Evolutionary conservation across 2,329 filamentous ascomycete species (phyloP), one percentile per base, ranked within the genome.

Genomic region (Talaromyces verruculosus): DNA sequence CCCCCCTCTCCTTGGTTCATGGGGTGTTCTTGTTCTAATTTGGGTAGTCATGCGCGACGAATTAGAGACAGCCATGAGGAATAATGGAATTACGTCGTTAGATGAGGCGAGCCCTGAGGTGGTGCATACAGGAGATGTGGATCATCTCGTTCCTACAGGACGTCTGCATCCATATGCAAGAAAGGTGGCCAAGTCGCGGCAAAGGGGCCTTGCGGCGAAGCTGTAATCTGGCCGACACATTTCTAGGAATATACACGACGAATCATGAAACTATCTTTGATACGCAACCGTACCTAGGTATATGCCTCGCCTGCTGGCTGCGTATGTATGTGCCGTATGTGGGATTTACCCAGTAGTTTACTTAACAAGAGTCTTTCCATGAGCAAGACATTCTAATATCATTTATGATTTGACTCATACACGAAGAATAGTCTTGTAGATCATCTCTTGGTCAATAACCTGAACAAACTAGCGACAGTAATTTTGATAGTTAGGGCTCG

Each of bases 121-220:
- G 65, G 76, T 83, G 61, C 79, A 83, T 69, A 82, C 82, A 0
- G 77, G 74, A 2, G 84, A 84, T 71, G 73, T 87, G 25, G 83
- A 86, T 71, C 78, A 82, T 69, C 73, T 84, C 33, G 79, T 86
- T 49, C 81, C 82, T 37, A 69, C 69, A 43, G 74, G 73, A 15
- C 73, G 72, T 25, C 71, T 71, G 25, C 81, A 82, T 71, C 80
- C 80, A 22, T 82, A 82, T 71, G 80, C 80, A 53, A 74, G 74
- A 45, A 73, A 72, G 28, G 70, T 75, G 53, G 72, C 76, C 25
- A 76, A 57, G 37, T 55, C 49, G 25, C 45, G 61, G 41, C 61
- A 57, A 57, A 55, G 13, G 37, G 25, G 35, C n/a, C n/a, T 41
- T 17, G 25, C 43, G 11, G 45, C 60, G 33, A 62, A 41, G 45